Base-by-base conservation (phyloP, 1,139 yeast species). In the Lodderomyces theae region DNA sequence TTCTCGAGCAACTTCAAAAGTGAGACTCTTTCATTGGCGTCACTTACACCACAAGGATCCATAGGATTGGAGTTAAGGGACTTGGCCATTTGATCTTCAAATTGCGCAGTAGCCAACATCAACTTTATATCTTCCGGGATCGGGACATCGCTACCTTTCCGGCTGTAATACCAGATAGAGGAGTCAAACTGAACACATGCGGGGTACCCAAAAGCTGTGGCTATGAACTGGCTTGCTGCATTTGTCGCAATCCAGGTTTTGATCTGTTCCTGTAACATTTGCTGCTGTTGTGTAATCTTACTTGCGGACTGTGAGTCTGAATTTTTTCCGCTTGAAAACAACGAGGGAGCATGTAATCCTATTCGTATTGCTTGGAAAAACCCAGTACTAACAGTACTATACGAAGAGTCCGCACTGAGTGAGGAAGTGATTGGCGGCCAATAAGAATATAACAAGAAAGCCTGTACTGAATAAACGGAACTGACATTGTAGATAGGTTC, bases 401-500 rank as follows among this genome's bases (percentile, higher is more conserved):
- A 92, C 3, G 96, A 85, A 4, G 96, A 85, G 56, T 92, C 97
- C 0, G 97, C 96, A 61, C 95, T 86, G 37, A 92, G 72, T 0
- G 97, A 87, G 1, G 97, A 88, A 0, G 97, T 87, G 37, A 90
- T 74, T 2, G 97, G 96, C 0, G 97, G 97, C 97, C 97, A 92
- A 60, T 84, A 81, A 1, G 97, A 83, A 59, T 86, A 88, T 5
- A 92, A 68, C 25, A 92, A 64, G 49, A 90, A 84, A 0, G 97
- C 97, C 59, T 92, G 98, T 1, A 90, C 97, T 0, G 96, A 86
- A 56, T 84, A 90, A 0, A 90, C 96, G n/a, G 95, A 85, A 11
- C 95, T 86, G 1, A 88, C 94, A 53, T 90, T 90, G 53, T 86
- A 69, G 10, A 86, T 77, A 1, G 96, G 95, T 50, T 84, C 85